A percentile compares a stretch with the other conserved stretches of the same genome.
Conservation (phyloP, 768 basidiomycete species). For the Kwoniella sp. region DNA sequence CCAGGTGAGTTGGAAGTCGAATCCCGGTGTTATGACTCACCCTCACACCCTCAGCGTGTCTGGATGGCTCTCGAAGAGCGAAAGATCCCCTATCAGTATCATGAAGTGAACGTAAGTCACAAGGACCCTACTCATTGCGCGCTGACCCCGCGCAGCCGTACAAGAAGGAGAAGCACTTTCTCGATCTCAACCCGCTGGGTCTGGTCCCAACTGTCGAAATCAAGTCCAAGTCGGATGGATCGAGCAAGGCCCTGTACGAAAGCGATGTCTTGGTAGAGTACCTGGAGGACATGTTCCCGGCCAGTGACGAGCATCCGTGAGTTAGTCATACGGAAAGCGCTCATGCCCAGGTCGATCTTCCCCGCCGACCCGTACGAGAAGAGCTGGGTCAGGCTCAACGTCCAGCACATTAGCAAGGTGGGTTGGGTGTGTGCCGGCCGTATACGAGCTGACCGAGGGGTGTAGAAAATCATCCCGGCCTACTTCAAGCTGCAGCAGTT, state of each 20-base stretch:
- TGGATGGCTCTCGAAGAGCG: conserved; percentile 73
- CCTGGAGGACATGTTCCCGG: conserved; percentile 63
- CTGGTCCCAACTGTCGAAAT: conserved; percentile 65
- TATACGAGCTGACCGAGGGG: no score
- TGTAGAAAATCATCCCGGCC: conserved; percentile 55
- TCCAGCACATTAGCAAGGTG: conserved; percentile 52
- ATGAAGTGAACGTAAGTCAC: conserved; percentile 23
- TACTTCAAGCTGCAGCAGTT: conserved; percentile 57
- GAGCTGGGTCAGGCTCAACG: conserved; percentile 23
- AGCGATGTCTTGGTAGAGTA: conserved; percentile 75
- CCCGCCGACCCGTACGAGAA: conserved; percentile 15
- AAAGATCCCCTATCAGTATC: conserved; percentile 61
- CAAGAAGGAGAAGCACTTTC: conserved; percentile 67
- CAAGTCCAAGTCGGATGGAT: conserved; percentile 18
- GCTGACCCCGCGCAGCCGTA: conserved; percentile 54
- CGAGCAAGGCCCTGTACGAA: conserved; percentile 64
- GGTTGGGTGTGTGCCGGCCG: background rate
- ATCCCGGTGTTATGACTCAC: background rate
- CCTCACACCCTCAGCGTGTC: conserved; percentile 44
- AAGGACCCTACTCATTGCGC: background rate
- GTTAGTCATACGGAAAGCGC: conserved; percentile 18
- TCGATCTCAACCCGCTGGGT: conserved; percentile 77
- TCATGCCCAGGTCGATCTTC: conserved; percentile 54
- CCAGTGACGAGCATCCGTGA: conserved; percentile 51
- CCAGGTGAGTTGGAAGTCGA: conserved; percentile 49